These are phyloP conservation scores for Gossypium herbaceum DNA, from an alignment of 345 rosid species.

Conservation along the genomic window DNA sequence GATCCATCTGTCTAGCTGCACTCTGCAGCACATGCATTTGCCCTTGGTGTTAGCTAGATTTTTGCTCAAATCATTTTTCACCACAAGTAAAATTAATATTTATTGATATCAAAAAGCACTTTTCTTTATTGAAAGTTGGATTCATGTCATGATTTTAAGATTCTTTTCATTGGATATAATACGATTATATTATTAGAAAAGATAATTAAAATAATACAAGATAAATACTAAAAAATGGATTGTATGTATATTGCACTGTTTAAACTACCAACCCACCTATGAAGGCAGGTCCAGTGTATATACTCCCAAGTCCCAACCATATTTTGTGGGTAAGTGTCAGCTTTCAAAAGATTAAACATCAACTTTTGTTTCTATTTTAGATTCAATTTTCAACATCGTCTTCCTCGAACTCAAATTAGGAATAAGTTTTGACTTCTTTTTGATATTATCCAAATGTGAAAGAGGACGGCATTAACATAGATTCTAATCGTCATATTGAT, in stretches of 20 bases:
- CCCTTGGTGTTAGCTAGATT: background rate
- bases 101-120: background rate
- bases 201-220: background rate
- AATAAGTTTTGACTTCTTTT: background rate
- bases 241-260: background rate
- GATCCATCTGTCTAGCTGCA: background rate
- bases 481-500: too few species aligned
- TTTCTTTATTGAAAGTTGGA: too few species aligned
- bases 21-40: background rate
- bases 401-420: background rate
- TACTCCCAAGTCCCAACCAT: background rate
- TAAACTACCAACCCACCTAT: slow-evolving; percentile 6
- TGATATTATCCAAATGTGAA: background rate
- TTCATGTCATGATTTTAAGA: background rate
- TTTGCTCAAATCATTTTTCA: background rate
- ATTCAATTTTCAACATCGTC: background rate
- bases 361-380: background rate
- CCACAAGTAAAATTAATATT: background rate
- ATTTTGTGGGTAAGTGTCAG: background rate
- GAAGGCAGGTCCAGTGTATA: background rate
- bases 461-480: background rate
- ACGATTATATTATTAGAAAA: background rate
- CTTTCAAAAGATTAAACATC: background rate
- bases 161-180: background rate
- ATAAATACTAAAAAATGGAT: background rate